Evolutionary conservation across 148 eudicot genomes (phyloP).

Genomic region (Chenopodium berlandieri): DNA sequence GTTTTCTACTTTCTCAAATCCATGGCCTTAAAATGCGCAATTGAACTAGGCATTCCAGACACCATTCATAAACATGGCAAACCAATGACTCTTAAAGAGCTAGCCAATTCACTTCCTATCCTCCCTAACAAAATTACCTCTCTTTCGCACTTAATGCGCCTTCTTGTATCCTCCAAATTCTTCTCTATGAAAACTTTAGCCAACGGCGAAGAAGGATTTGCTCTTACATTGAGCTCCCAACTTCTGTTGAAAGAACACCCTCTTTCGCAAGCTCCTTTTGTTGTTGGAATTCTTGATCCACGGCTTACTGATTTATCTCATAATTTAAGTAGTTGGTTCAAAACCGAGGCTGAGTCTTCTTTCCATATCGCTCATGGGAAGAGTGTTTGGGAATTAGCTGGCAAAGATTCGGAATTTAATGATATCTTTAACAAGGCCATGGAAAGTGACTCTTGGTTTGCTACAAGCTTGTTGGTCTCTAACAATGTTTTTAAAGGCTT

Average conservation of each 20-base stretch:
- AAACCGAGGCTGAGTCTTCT: constrained; percentile 2
- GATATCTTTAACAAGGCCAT: constrained; percentile 30
- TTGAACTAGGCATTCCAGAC: constrained; percentile 33
- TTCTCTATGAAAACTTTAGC: not conserved
- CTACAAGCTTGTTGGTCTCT: constrained; percentile 11
- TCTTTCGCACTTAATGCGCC: constrained; percentile 26
- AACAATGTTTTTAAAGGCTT: constrained; percentile 14
- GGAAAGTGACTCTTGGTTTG: constrained; percentile 38
- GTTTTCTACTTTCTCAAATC: constrained; percentile 22
- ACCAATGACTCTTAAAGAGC: constrained; percentile 26
- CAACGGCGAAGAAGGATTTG: constrained; percentile 15
- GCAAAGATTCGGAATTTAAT: constrained; percentile 6
- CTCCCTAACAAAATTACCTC: constrained; percentile 18
- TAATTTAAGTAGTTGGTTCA: constrained; percentile 28
- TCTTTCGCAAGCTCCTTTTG: constrained; percentile 12
- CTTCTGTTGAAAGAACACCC: constrained; percentile 34
- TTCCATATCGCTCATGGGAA: constrained; percentile 30
- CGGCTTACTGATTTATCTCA: constrained; percentile 16
- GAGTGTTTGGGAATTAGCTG: constrained; percentile 29
- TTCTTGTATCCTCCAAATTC: constrained; percentile 31
- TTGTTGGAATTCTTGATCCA: constrained; percentile 8
- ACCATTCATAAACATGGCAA: constrained; percentile 31
- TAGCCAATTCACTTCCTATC: constrained; percentile 14
- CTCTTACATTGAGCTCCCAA: constrained; percentile 26
- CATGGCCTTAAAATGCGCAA: constrained; percentile 38